Percentiles rank a stretch among this genome's conserved stretches.
phyloP scores from a whole-genome alignment of 2,329 filamentous ascomycete genomes.

The Colletotrichum lini region DNA sequence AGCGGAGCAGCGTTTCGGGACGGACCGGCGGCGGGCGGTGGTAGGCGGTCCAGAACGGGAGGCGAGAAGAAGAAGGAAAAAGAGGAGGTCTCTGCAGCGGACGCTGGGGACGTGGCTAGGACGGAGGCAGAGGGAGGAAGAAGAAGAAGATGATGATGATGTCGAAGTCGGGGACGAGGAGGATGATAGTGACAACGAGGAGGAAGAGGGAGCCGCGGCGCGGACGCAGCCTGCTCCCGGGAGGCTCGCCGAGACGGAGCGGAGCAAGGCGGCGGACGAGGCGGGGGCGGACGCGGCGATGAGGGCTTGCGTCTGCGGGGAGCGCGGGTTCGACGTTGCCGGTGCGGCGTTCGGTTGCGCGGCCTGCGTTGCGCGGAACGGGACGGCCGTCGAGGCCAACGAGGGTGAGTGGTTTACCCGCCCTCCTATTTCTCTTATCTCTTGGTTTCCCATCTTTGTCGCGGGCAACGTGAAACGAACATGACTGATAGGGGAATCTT shows the following conservation, averaged over 20 bases:
- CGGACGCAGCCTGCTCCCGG: background rate
- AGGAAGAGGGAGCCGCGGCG: no score
- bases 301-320: constrained; percentile 30
- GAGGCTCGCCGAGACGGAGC: background rate
- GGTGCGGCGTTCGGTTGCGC: constrained; percentile 12
- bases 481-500: background rate
- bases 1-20: constrained; percentile 13
- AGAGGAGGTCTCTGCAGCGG: background rate
- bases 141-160: background rate
- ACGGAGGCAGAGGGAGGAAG: constrained; percentile 5
- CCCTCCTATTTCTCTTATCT: background rate
- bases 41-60: no score
- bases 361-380: constrained; percentile 22
- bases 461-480: no score
- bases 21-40: background rate
- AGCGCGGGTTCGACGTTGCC: constrained; percentile 24
- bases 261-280: background rate
- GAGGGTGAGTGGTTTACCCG: constrained; percentile 9
- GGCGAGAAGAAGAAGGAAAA: background rate
- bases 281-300: constrained; percentile 3
- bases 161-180: constrained; percentile 1
- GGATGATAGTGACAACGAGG: background rate
- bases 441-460: background rate
- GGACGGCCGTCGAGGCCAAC: constrained; percentile 18
- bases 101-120: background rate